Evolutionary conservation across 1,139 yeast species (phyloP).

Genomic region (Maudiozyma humilis): DNA sequence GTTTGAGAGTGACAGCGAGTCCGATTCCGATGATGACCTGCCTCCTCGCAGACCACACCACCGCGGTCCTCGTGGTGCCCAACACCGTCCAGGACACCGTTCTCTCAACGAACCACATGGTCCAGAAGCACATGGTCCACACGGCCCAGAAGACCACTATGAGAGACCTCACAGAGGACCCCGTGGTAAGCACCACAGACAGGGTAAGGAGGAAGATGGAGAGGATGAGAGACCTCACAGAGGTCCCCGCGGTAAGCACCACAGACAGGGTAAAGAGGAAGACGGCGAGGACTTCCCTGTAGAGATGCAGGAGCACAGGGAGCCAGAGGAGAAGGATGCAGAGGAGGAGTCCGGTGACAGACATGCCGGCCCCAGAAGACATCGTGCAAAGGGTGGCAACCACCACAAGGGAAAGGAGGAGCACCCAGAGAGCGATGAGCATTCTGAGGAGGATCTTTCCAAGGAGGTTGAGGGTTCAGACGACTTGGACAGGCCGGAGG

Average conservation of each 20-base stretch:
- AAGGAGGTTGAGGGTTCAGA: no score
- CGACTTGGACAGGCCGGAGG: no score
- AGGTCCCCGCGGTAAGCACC: background rate
- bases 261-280: background rate
- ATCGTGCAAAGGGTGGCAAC: background rate
- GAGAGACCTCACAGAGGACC: background rate
- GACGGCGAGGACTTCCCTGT: background rate
- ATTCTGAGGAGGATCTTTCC: background rate
- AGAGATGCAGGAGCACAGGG: background rate
- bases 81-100: no score
- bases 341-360: background rate
- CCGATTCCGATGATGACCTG: background rate
- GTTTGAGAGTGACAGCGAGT: background rate
- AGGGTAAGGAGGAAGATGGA: background rate
- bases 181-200: no score
- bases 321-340: background rate
- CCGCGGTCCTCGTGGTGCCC: background rate
- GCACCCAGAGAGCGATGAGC: background rate
- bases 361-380: background rate
- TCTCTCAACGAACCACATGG: background rate
- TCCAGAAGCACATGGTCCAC: conserved; percentile 1
- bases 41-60: background rate
- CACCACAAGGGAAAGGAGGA: no score
- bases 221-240: background rate
- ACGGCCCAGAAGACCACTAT: background rate